phyloP scores from a whole-genome alignment of 371 early-diverging fungal genomes.

The Mortierella sp. region DNA sequence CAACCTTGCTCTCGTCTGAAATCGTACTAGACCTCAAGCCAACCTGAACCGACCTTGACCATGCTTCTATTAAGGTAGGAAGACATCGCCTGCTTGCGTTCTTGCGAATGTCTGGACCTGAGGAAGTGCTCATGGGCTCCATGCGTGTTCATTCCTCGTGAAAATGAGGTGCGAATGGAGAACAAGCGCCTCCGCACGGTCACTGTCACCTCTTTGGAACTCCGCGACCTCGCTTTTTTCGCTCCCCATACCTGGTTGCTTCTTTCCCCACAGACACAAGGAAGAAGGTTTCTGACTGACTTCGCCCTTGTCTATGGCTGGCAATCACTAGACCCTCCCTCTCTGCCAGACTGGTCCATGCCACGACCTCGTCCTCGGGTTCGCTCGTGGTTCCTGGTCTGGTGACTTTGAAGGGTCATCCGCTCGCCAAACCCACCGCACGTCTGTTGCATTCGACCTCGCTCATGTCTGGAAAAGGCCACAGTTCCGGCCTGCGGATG shows the following conservation, averaged over 20 bases:
- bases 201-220: too few species aligned
- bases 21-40: too few species aligned
- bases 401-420: neutral
- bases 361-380: neutral
- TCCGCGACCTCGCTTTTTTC: too few species aligned
- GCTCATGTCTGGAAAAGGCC: constrained; percentile 13
- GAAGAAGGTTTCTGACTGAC: neutral
- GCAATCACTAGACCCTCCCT: constrained; percentile 32
- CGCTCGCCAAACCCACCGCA: constrained; percentile 3
- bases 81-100: too few species aligned
- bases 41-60: neutral
- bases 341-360: constrained; percentile 23
- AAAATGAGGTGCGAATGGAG: too few species aligned
- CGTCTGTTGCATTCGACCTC: constrained; percentile 22
- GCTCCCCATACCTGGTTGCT: too few species aligned
- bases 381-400: neutral
- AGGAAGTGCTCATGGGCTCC: too few species aligned
- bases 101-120: too few species aligned
- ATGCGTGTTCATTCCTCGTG: too few species aligned
- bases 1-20: too few species aligned
- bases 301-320: neutral
- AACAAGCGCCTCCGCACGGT: too few species aligned
- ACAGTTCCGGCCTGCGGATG: neutral
- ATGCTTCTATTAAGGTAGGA: constrained; percentile 16
- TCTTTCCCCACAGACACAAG: neutral